Evolutionary conservation across 2,329 filamentous ascomycete species (phyloP).

Genomic region (Colletotrichum higginsianum): DNA sequence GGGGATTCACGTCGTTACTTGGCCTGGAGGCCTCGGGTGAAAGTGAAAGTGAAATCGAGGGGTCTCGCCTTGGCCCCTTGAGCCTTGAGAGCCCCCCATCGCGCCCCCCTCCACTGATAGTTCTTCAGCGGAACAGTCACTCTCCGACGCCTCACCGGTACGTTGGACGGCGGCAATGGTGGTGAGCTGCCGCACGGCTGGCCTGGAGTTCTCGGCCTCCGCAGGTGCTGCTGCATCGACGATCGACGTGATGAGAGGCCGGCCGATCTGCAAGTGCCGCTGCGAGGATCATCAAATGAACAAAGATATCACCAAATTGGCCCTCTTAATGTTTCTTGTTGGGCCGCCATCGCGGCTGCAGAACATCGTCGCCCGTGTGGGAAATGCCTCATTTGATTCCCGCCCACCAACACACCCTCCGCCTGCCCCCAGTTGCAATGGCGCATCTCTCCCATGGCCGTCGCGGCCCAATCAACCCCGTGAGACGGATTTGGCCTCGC

Average conservation of each 20-base stretch:
- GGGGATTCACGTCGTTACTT: not conserved
- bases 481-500: not conserved
- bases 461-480: conserved; percentile 22
- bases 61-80: not conserved
- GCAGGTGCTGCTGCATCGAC: not conserved
- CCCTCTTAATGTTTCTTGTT: conserved; percentile 5
- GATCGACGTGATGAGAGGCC: not conserved
- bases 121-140: conserved; percentile 12
- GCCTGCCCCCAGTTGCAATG: too few species aligned
- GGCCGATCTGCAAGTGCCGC: conserved; percentile 5
- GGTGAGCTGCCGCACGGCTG: not conserved
- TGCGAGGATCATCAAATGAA: not conserved
- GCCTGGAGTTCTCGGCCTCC: not conserved
- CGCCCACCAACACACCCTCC: not conserved
- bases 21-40: conserved; percentile 22
- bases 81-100: not conserved
- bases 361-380: not conserved
- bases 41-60: not conserved
- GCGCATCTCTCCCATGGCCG: conserved; percentile 1
- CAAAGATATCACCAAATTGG: not conserved
- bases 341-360: not conserved
- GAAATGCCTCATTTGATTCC: conserved; percentile 16
- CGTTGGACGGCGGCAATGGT: not conserved
- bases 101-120: not conserved
- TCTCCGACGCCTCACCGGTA: not conserved